Evolutionary conservation across 257 asterid genomes (phyloP).

Genomic region (Solanum etuberosum): DNA sequence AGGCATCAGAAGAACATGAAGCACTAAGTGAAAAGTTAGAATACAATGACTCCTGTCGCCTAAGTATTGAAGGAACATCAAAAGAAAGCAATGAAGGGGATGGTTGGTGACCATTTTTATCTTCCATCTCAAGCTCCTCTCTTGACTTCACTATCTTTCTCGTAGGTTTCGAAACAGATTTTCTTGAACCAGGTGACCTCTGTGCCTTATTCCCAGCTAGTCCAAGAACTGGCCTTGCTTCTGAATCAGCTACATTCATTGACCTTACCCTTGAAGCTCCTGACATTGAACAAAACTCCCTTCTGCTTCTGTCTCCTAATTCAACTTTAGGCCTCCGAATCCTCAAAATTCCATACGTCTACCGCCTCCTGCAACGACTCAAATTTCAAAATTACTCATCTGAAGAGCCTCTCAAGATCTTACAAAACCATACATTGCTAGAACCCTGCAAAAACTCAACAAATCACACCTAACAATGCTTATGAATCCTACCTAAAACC

Average conservation of each 20-base stretch:
- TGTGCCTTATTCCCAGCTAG: slow-evolving; percentile 13
- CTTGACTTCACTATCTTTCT: slow-evolving; percentile 13
- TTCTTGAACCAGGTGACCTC: not conserved
- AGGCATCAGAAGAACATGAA: slow-evolving; percentile 93
- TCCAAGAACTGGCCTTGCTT: slow-evolving; percentile 17
- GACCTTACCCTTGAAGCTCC: slow-evolving; percentile 23
- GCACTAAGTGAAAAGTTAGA: slow-evolving; percentile 55
- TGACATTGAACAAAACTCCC: slow-evolving; percentile 12
- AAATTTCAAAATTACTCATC: not conserved
- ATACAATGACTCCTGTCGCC: slow-evolving; percentile 18
- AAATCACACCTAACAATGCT: not conserved
- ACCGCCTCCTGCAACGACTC: not conserved
- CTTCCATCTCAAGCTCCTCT: slow-evolving; percentile 16
- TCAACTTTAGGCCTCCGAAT: not conserved
- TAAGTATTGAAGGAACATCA: slow-evolving; percentile 20
- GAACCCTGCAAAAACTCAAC: not conserved
- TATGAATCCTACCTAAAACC: not conserved
- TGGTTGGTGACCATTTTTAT: slow-evolving; percentile 3
- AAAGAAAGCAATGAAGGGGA: slow-evolving; percentile 14
- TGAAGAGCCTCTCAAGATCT: not conserved
- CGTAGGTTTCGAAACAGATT: slow-evolving; percentile 2
- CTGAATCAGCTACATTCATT: slow-evolving; percentile 17
- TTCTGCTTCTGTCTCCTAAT: not conserved
- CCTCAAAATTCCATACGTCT: not conserved
- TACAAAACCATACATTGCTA: not conserved